Conservation (phyloP, 2,329 filamentous ascomycete genomes). For the Apiospora kogelbergensis region DNA sequence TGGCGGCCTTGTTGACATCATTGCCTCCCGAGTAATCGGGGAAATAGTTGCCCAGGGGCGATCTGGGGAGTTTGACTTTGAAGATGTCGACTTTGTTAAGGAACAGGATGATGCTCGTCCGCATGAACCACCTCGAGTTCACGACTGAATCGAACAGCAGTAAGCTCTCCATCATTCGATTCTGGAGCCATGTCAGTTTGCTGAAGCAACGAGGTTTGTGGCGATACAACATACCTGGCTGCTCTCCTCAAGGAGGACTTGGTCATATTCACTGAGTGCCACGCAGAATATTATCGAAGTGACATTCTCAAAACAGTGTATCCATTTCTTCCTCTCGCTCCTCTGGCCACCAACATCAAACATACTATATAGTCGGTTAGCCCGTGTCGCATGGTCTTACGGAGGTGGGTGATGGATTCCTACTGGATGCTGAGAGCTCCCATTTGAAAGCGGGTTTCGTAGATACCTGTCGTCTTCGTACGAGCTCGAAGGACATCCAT, state of each 20-base stretch:
- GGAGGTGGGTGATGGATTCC: constrained; percentile 35
- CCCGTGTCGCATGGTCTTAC: background rate
- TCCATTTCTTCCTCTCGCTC: constrained; percentile 99
- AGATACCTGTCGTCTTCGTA: constrained; percentile 98
- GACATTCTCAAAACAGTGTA: constrained; percentile 99
- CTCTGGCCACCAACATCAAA: constrained; percentile 97
- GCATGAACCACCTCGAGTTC: constrained; percentile 98
- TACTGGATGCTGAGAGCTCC: constrained; percentile 98
- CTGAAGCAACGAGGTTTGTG: background rate
- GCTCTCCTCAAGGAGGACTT: constrained; percentile 93
- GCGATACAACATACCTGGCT: constrained; percentile 70
- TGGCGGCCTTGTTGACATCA: constrained; percentile 96
- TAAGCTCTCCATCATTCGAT: constrained; percentile 99
- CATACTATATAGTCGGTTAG: constrained; percentile 64
- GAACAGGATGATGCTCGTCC: constrained; percentile 97
- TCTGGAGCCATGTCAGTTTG: constrained; percentile 50
- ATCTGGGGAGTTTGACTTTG: constrained; percentile 87
- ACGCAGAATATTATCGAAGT: constrained; percentile 99
- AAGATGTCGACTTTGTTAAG: constrained; percentile 99
- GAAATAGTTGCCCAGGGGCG: constrained; percentile 91
- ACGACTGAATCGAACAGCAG: constrained; percentile 97
- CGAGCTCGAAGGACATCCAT: constrained; percentile 92
- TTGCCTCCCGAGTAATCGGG: constrained; percentile 97
- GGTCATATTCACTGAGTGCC: constrained; percentile 96
- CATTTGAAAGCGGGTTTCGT: constrained; percentile 98